phyloP scores from a whole-genome alignment of 164 flowering plant species.

The Kalanchoe fedtschenkoi region DNA sequence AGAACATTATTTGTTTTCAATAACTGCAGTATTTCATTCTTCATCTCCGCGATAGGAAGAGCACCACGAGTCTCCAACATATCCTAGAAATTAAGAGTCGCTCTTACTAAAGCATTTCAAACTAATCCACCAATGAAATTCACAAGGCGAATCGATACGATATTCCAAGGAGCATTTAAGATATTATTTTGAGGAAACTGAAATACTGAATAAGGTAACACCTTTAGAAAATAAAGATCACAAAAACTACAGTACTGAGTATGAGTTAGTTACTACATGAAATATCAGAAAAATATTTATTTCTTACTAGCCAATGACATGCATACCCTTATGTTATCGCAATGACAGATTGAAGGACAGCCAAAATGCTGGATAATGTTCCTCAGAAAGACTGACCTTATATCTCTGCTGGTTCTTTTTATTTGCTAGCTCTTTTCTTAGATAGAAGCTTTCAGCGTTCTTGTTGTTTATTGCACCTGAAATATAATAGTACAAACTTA shows the following conservation, averaged over 20 bases:
- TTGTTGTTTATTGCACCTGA: slow-evolving; percentile 32
- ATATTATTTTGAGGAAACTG: no score
- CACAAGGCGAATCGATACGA: no score
- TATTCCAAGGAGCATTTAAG: no score
- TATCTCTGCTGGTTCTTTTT: slow-evolving; percentile 44
- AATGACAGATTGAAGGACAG: background rate
- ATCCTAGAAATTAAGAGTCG: slow-evolving; percentile 41
- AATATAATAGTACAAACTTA: slow-evolving; percentile 3
- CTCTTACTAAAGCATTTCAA: no score
- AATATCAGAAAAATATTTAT: background rate
- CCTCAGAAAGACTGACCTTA: slow-evolving; percentile 30
- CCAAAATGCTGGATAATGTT: background rate
- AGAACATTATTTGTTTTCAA: slow-evolving; percentile 65
- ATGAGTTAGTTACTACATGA: background rate
- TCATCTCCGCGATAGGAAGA: slow-evolving; percentile 72
- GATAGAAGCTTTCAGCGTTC: slow-evolving; percentile 38
- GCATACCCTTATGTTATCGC: background rate
- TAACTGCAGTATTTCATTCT: slow-evolving; percentile 38
- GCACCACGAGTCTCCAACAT: slow-evolving; percentile 60
- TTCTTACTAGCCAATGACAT: background rate
- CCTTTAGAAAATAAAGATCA: background rate
- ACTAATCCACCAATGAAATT: no score
- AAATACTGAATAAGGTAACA: no score
- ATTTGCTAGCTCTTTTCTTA: slow-evolving; percentile 41
- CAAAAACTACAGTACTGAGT: background rate